Evolutionary conservation across 176 grass and related monocot species (phyloP).

Genomic region (Phyllostachys edulis): DNA sequence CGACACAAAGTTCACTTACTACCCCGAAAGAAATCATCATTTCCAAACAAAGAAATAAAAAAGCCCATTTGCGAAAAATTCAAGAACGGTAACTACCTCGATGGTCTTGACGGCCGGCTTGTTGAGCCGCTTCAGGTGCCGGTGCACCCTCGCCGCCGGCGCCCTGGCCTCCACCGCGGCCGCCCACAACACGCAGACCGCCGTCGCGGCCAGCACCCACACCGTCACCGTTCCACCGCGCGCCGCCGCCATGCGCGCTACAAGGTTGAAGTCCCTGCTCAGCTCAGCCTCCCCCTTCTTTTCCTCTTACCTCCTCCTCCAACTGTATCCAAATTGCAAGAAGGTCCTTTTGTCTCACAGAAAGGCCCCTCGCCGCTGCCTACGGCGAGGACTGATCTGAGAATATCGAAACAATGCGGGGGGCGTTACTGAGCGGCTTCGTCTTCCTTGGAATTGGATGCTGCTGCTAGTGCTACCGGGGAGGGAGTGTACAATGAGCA

Average conservation of each 20-base stretch:
- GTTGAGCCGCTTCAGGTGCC: slow-evolving; percentile 70
- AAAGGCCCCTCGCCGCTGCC: background rate
- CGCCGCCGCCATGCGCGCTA: slow-evolving; percentile 38
- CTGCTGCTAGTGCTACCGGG: background rate
- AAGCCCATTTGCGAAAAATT: background rate
- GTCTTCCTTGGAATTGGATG: background rate
- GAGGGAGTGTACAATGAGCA: background rate
- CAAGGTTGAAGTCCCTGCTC: background rate
- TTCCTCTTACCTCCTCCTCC: background rate
- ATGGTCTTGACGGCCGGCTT: slow-evolving; percentile 60
- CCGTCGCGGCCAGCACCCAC: background rate
- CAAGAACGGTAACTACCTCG: slow-evolving; percentile 31
- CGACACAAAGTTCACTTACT: background rate
- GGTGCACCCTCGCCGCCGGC: slow-evolving; percentile 35
- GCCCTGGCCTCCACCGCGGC: slow-evolving; percentile 19
- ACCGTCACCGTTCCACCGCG: background rate
- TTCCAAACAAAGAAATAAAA: background rate
- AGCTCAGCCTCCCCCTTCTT: background rate
- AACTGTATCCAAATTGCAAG: background rate
- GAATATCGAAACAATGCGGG: slow-evolving; percentile 20
- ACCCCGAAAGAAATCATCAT: background rate
- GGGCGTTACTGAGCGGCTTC: background rate
- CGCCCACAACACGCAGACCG: slow-evolving; percentile 43
- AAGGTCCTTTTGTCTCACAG: slow-evolving; percentile 1
- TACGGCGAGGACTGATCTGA: slow-evolving; percentile 14